phyloP scores from a whole-genome alignment of 2,329 filamentous ascomycete species.

The Arthroderma uncinatum region DNA sequence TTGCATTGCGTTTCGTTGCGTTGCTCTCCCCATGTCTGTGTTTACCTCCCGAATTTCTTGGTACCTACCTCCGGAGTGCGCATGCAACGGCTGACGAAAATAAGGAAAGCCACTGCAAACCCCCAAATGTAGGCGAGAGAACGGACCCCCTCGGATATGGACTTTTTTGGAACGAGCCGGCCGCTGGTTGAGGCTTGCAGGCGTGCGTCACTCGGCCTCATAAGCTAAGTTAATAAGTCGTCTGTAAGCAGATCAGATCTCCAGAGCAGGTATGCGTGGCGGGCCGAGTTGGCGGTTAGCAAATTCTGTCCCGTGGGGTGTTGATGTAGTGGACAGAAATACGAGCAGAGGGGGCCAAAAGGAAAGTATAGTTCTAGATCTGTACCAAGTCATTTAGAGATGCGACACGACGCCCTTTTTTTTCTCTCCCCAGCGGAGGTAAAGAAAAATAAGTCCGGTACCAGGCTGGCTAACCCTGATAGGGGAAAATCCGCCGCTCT shows the following conservation, averaged over 20 bases:
- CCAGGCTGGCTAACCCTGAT: no score
- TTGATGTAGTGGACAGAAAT: neutral
- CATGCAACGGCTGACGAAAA: no score
- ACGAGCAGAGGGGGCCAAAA: slow-evolving; percentile 1
- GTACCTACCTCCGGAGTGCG: no score
- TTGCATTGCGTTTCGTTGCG: no score
- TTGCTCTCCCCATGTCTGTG: no score
- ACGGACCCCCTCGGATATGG: neutral
- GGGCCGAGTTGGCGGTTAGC: neutral
- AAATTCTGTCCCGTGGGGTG: neutral
- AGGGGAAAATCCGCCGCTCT: no score
- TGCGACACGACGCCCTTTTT: no score
- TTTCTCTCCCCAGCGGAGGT: no score
- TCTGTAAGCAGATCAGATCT: neutral
- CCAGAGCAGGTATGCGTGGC: neutral
- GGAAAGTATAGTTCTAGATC: slow-evolving; percentile 1
- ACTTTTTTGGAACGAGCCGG: neutral
- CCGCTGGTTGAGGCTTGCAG: neutral
- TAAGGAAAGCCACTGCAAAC: neutral
- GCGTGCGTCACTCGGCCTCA: neutral
- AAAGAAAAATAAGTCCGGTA: no score
- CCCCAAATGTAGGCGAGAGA: neutral
- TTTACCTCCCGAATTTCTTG: neutral
- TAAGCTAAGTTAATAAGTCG: neutral
- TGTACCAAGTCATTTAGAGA: neutral